Conservation (phyloP, 148 eudicot species). For the Rhododendron griersonianum region DNA sequence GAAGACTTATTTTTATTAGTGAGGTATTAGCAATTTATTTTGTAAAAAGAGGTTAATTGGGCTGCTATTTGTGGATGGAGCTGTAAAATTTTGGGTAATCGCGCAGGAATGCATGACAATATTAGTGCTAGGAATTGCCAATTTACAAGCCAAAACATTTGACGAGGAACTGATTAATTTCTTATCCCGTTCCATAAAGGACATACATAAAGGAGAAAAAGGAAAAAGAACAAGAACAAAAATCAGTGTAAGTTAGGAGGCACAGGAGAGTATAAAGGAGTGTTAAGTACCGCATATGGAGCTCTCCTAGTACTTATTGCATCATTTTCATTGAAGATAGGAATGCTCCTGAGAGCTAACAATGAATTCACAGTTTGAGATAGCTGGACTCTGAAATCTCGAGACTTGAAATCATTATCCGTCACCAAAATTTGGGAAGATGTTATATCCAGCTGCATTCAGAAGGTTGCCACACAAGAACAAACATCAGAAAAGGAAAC, state of each 20-base stretch:
- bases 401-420: constrained; percentile 76
- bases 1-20: not conserved
- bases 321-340: constrained; percentile 92
- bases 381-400: constrained; percentile 67
- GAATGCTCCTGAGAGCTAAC: constrained; percentile 64
- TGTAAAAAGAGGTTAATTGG: not conserved
- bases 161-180: not conserved
- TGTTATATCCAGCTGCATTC: constrained; percentile 81
- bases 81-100: not conserved
- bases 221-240: not conserved
- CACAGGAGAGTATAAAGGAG: not conserved
- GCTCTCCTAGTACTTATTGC: constrained; percentile 92
- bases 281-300: constrained; percentile 75
- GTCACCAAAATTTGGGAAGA: constrained; percentile 95
- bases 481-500: constrained; percentile 5
- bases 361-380: constrained; percentile 69
- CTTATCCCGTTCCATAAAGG: not conserved
- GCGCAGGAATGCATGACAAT: not conserved
- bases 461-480: not conserved
- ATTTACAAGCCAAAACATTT: not conserved
- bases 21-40: not conserved
- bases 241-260: not conserved
- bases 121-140: not conserved
- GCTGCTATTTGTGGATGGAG: not conserved
- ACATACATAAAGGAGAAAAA: not conserved